Evolutionary conservation across 805 yeast species (phyloP).

Genomic region (Sugiyamaella qingdaonensis): DNA sequence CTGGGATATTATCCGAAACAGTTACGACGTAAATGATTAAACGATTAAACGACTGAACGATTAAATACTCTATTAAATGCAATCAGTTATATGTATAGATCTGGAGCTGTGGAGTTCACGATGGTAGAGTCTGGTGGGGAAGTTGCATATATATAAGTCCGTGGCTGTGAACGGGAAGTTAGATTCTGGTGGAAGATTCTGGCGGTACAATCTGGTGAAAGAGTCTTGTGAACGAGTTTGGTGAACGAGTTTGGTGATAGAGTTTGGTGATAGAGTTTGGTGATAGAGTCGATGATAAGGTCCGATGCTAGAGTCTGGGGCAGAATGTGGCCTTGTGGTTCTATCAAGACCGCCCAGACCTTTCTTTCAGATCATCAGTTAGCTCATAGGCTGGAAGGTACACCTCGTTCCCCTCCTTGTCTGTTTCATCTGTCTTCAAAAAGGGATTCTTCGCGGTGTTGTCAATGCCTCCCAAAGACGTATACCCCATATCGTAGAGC

Average conservation of each 20-base stretch:
- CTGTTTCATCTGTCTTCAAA: constrained; percentile 30
- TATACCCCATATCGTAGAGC: constrained; percentile 79
- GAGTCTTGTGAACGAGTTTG: no score
- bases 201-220: no score
- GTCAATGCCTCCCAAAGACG: constrained; percentile 79
- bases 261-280: no score
- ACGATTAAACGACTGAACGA: neutral
- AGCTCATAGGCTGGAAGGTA: constrained; percentile 46
- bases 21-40: constrained; percentile 1
- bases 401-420: constrained; percentile 43
- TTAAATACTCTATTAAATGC: neutral
- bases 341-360: constrained; percentile 37
- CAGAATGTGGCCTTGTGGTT: no score
- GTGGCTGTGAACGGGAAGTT: no score
- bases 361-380: constrained; percentile 54
- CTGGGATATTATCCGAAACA: neutral
- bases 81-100: neutral
- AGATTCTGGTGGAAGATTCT: no score
- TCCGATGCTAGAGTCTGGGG: no score
- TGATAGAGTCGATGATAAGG: no score
- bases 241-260: no score
- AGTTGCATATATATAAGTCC: no score
- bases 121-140: neutral
- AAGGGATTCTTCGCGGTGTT: constrained; percentile 72
- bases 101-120: neutral